Percentiles rank a stretch among this genome's conserved stretches.
phyloP scores from a whole-genome alignment of 805 yeast genomes.

The Cyberlindnera lachancei region DNA sequence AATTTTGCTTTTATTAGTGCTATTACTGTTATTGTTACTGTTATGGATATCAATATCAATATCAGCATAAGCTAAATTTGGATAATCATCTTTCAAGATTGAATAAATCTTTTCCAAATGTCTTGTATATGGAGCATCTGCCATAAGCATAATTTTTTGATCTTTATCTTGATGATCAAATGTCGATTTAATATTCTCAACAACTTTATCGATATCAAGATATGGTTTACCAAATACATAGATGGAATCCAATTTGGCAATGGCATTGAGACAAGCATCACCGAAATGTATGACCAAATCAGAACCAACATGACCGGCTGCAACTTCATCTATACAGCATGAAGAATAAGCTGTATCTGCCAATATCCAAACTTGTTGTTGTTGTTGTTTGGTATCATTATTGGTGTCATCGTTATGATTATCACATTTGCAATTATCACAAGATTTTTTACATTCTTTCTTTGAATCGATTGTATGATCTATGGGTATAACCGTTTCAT shows the following conservation, averaged over 20 bases:
- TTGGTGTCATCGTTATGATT: slow-evolving; percentile 11
- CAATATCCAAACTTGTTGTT: slow-evolving; percentile 59
- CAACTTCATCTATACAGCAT: slow-evolving; percentile 95
- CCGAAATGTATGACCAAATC: slow-evolving; percentile 91
- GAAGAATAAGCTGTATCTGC: slow-evolving; percentile 96
- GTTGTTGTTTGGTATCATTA: slow-evolving; percentile 1
- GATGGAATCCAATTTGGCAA: slow-evolving; percentile 62
- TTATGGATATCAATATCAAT: slow-evolving; percentile 28
- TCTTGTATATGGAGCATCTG: slow-evolving; percentile 61
- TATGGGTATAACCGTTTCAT: background rate
- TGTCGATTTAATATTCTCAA: slow-evolving; percentile 32
- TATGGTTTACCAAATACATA: slow-evolving; percentile 73
- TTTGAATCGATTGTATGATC: slow-evolving; percentile 4
- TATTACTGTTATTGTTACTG: slow-evolving; percentile 28
- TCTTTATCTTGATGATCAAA: slow-evolving; percentile 35
- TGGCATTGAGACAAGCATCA: slow-evolving; percentile 84
- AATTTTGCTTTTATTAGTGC: slow-evolving; percentile 29
- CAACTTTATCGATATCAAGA: slow-evolving; percentile 35
- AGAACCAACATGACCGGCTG: slow-evolving; percentile 85
- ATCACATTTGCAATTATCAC: slow-evolving; percentile 20
- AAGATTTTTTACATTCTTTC: slow-evolving; percentile 15
- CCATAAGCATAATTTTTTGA: slow-evolving; percentile 66
- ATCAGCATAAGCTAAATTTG: slow-evolving; percentile 32
- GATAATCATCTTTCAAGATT: slow-evolving; percentile 24
- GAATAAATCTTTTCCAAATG: slow-evolving; percentile 34